Evolutionary conservation across 2,329 filamentous ascomycete species (phyloP), one percentile per base, ranked within the genome.

Genomic region (Alternaria metachromatica): DNA sequence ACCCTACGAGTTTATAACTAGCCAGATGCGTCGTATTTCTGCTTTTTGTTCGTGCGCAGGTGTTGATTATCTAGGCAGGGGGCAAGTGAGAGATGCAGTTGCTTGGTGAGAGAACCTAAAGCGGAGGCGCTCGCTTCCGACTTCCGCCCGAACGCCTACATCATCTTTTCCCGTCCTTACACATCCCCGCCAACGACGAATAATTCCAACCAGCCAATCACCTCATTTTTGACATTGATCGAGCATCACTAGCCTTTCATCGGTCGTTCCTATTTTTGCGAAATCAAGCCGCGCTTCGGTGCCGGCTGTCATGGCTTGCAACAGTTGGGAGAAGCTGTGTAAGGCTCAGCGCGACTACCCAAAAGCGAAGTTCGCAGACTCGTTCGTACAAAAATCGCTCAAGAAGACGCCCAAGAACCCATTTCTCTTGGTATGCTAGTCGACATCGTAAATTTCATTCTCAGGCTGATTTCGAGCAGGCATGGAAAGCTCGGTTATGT

Each of bases 331-430:
- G 15, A 79, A 74, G 60, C 67, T 79, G 28, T 55, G 62, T 11
- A 79, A 75, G 55, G 71, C 75, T 30, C 72, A 73, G 63, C 73
- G 72, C 33, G 75, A 78, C 45, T 75, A 75, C 53, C 70, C 75
- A 13, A 79, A 76, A 63, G 69, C 76, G 41, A 80, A 79, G 67
- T 73, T 75, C 55, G 79, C 78, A 46, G 65, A 76, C 20, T 68
- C 71, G 21, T 75, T 78, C 44, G 74, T 76, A 25, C 66, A 67
- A 41, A 79, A 76, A 60, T 69, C 73, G 41, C 69, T 80, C 25
- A 80, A 80, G 64, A 80, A 79, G 60, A 70, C 69, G 9, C 73
- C 77, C 18, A 68, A 72, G 23, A 78, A 81, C 54, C 75, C 78
- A n/a, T 80, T 77, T 65, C 66, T 80, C 26, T 54, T 72, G 51